Conservation (phyloP, 2,329 filamentous ascomycete genomes). For the Aureobasidium mangrovei region DNA sequence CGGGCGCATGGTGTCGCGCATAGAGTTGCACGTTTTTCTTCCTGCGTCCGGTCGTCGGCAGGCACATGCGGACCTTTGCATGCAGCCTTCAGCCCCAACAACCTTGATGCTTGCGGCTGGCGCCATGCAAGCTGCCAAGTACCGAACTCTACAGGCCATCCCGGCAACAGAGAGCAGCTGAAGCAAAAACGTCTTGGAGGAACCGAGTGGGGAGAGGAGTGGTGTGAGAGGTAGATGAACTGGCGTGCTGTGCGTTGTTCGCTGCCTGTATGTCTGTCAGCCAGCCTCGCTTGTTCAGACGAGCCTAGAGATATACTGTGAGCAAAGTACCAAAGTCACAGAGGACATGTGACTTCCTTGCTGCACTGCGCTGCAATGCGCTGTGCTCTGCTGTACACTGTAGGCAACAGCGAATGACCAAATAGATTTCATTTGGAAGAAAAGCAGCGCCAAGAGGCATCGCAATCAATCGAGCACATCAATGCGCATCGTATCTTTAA, state of each 20-base stretch:
- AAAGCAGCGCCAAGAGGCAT: background rate
- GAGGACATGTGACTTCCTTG: background rate
- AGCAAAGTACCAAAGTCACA: background rate
- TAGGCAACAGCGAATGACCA: background rate
- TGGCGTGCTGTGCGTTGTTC: background rate
- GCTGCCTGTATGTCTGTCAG: background rate
- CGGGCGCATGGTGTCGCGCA: background rate
- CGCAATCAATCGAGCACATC: background rate
- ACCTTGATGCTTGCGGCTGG: too few relatives aligned
- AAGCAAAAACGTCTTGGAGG: too few relatives aligned
- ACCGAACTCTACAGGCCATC: too few relatives aligned
- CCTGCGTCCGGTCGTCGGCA: background rate
- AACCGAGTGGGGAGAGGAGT: background rate
- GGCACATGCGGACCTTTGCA: background rate
- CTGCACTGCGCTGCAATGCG: background rate
- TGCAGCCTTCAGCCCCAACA: too few relatives aligned
- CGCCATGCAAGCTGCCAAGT: too few relatives aligned
- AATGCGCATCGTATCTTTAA: constrained; percentile 3
- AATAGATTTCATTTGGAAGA: background rate
- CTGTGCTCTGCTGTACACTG: background rate
- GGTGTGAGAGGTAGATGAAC: background rate
- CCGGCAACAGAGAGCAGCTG: too few relatives aligned
- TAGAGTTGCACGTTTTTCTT: background rate
- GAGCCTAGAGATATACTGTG: background rate
- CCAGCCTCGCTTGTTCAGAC: background rate